Percentiles rank a stretch among this genome's conserved stretches.
Evolutionary conservation across 1,284 basidiomycete genomes (phyloP).

Genomic region (Microbotryum lychnidis-dioicae): DNA sequence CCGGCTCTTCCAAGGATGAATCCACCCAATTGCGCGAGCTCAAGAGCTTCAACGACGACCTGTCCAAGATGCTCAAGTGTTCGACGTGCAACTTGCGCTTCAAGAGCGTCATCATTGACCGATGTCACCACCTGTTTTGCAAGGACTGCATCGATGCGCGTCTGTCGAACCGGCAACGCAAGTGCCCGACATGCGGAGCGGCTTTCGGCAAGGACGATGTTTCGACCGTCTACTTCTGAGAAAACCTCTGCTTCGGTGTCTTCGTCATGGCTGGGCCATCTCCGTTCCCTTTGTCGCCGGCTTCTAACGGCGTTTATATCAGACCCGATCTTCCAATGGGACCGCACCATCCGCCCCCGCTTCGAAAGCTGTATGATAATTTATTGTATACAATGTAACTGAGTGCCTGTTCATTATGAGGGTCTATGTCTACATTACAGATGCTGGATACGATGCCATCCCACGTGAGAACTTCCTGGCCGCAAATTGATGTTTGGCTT

Average conservation of each 20-base stretch:
- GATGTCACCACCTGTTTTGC: slow-evolving; percentile 65
- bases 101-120: slow-evolving; percentile 77
- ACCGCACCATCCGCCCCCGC: background rate
- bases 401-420: too few species aligned
- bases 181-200: slow-evolving; percentile 85
- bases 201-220: slow-evolving; percentile 82
- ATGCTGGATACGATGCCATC: too few species aligned
- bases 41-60: slow-evolving; percentile 45
- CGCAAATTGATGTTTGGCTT: too few species aligned
- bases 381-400: too few species aligned
- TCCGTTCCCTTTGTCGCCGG: background rate
- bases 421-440: too few species aligned
- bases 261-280: background rate
- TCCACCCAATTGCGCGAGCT: slow-evolving; percentile 33
- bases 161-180: slow-evolving; percentile 82
- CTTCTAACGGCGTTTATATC: background rate
- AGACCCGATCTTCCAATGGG: too few species aligned
- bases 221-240: slow-evolving; percentile 59
- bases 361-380: too few species aligned
- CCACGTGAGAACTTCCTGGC: too few species aligned
- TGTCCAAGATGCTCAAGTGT: slow-evolving; percentile 77
- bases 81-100: slow-evolving; percentile 80
- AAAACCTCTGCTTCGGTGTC: too few species aligned
- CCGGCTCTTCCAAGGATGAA: slow-evolving; percentile 14
- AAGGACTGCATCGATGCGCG: slow-evolving; percentile 76